Evolutionary conservation across 306 rosid species (phyloP), one percentile per base, ranked within the genome.

Genomic region (Gastrolobium villosum): DNA sequence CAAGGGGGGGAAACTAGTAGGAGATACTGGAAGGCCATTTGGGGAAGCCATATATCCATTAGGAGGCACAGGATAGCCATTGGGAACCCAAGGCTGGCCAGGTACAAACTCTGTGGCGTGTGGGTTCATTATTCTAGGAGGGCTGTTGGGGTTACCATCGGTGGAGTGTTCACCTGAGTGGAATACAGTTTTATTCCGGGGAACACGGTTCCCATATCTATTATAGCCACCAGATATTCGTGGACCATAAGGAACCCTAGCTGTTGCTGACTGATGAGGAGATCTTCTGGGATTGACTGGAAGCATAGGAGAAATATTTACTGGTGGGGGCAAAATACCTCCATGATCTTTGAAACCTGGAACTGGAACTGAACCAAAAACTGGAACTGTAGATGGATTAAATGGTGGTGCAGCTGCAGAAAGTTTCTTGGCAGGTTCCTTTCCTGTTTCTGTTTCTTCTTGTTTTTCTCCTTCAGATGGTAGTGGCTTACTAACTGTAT

Each of bases 351-450:
- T 91, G 72, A 87, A 88, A 73, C 88, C 94, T 46, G 93, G 86
- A 70, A 87, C 93, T 53, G 95, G 81, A 83, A 90, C 88, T 5
- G 99, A 79, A 59, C 99, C 99, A 66, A 91, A 90, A 52, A 87
- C 88, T 34, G 99, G 98, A 84, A 91, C 70, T 69, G 86, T 80
- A 26, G 96, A 88, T 35, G 99, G 99, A 85, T 89, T 95, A 83
- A 89, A 95, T 31, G 98, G 99, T 63, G 97, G 97, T 65, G 99
- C 99, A 35, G 97, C 89, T 8, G 99, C 99, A 74, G 99, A 95
- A 70, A 95, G 99, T 86, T 95, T 92, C 87, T 91, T 95, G 78
- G 91, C 87, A 31, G 88, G 72, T 83, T 95, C 99, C 88, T 89
- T 95, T 75, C 87, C 94, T 46, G 87, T 54, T 82, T 92, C 98